phyloP scores from a whole-genome alignment of 805 yeast genomes.

The Yarrowia bubula region DNA sequence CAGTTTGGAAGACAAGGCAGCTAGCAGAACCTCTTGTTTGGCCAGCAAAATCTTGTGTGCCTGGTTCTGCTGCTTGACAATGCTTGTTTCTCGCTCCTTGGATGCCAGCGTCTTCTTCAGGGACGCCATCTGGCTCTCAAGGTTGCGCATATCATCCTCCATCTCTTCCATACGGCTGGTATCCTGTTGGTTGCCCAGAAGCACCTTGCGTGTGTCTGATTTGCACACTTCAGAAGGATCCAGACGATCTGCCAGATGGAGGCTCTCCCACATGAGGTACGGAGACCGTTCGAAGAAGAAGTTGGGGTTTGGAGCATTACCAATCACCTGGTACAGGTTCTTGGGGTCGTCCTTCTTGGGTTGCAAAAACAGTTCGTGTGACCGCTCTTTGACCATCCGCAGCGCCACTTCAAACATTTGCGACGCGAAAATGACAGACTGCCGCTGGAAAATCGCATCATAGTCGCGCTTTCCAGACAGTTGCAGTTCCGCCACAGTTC shows the following conservation, averaged over 20 bases:
- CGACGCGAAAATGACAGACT: conserved; percentile 3
- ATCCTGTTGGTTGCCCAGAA: neutral
- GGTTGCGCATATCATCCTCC: neutral
- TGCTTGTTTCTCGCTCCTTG: neutral
- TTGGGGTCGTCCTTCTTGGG: neutral
- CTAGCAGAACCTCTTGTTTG: neutral
- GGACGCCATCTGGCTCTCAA: neutral
- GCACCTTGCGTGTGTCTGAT: neutral
- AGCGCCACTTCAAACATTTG: conserved; percentile 11
- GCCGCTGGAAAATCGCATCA: conserved; percentile 5
- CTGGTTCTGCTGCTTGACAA: neutral
- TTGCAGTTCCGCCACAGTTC: neutral
- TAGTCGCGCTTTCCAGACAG: conserved; percentile 3
- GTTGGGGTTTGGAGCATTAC: neutral
- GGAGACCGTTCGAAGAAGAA: neutral
- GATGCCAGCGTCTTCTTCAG: neutral
- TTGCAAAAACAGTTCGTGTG: neutral
- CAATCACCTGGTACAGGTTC: neutral
- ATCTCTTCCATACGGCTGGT: neutral
- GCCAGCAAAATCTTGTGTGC: neutral
- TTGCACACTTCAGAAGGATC: neutral
- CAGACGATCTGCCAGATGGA: neutral
- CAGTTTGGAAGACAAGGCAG: neutral
- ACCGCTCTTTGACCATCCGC: neutral
- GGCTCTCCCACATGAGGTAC: neutral